Evolutionary conservation across 75 land plant genomes (phyloP).

Genomic region (Pseudotsuga menziesii): DNA sequence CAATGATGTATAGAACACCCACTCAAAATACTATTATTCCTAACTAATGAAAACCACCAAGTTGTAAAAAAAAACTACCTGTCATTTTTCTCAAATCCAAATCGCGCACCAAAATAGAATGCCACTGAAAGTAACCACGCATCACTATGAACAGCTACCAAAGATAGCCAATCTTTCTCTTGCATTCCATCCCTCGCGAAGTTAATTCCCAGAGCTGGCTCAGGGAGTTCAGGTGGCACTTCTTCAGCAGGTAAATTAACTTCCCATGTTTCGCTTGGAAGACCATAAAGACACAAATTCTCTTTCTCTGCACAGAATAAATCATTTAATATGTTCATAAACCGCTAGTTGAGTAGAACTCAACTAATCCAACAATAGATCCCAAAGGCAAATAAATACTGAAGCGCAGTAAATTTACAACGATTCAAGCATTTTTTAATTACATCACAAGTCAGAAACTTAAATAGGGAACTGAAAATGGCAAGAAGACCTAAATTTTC

Average conservation of each 20-base stretch:
- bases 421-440: not conserved
- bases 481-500: not conserved
- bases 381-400: not conserved
- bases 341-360: not conserved
- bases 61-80: constrained; percentile 25
- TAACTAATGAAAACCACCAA: not conserved
- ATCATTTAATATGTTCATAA: not conserved
- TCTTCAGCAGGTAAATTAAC: constrained; percentile 69
- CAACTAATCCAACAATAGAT: not conserved
- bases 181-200: constrained; percentile 78
- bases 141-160: constrained; percentile 76
- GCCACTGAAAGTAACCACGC: constrained; percentile 72
- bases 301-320: constrained; percentile 49
- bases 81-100: constrained; percentile 61
- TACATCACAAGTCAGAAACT: not conserved
- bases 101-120: constrained; percentile 64
- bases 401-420: not conserved
- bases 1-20: too few species aligned
- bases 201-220: constrained; percentile 69
- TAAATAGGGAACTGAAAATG: not conserved
- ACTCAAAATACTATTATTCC: too few species aligned
- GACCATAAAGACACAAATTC: constrained; percentile 62
- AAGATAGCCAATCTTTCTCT: constrained; percentile 60
- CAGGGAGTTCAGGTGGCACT: constrained; percentile 71
- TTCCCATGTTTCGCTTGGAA: constrained; percentile 64